These are phyloP conservation scores for Athelia sp. DNA, from an alignment of 1,284 basidiomycete species.

Conservation along the genomic window DNA sequence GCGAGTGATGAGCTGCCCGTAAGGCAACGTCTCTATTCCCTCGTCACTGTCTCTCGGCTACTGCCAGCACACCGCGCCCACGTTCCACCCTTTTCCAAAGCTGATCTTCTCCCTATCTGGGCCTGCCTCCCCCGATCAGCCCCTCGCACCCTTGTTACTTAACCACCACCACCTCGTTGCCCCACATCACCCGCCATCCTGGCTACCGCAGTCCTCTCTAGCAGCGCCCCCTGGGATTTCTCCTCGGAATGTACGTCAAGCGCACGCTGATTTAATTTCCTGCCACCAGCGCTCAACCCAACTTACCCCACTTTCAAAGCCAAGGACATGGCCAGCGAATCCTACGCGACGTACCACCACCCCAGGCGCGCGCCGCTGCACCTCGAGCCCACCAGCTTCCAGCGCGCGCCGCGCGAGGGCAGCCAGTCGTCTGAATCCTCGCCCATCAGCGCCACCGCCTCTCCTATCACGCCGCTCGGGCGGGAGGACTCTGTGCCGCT, in stretches of 20 bases:
- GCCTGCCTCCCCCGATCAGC: not conserved
- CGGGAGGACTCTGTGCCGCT: constrained; percentile 3
- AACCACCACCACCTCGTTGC: not conserved
- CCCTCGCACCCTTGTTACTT: not conserved
- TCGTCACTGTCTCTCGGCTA: too few species aligned
- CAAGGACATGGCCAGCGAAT: constrained; percentile 8
- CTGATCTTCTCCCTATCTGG: not conserved
- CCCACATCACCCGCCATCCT: constrained; percentile 13
- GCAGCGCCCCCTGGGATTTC: constrained; percentile 21
- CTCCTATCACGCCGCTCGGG: constrained; percentile 1
- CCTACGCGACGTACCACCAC: constrained; percentile 6
- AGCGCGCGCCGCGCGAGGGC: not conserved
- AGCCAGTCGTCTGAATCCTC: not conserved
- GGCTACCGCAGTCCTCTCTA: constrained; percentile 18
- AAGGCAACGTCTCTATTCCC: too few species aligned
- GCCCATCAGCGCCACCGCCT: constrained; percentile 4
- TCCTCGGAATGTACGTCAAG: constrained; percentile 20
- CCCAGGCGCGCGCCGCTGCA: constrained; percentile 10
- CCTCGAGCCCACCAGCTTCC: constrained; percentile 9
- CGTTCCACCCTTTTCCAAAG: not conserved
- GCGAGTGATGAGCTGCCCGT: too few species aligned
- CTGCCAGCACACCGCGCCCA: not conserved
- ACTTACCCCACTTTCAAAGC: constrained; percentile 6
- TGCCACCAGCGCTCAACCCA: not conserved
- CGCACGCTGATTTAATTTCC: constrained; percentile 2